A percentile compares a stretch with the other conserved stretches of the same genome.
These are phyloP conservation scores for Tylopilus sp. DNA, from an alignment of 1,284 basidiomycete genomes.

Conservation along the genomic window DNA sequence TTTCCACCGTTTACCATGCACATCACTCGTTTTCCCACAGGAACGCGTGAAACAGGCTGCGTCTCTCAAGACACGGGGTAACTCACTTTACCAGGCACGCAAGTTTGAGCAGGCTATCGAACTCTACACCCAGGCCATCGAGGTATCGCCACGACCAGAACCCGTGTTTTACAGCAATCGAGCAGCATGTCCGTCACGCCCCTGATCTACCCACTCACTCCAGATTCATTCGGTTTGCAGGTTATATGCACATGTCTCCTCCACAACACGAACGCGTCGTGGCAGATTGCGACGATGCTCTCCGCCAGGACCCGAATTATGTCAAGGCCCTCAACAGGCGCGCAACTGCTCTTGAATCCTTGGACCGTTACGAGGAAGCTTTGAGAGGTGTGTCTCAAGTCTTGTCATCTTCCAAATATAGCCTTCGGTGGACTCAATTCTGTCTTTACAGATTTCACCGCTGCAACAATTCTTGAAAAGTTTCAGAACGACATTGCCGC, in stretches of 20 bases:
- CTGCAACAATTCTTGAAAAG: conserved; percentile 91
- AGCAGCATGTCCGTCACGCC: conserved; percentile 79
- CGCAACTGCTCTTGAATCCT: conserved; percentile 82
- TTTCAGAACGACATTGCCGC: conserved; percentile 87
- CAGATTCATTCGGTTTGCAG: conserved; percentile 49
- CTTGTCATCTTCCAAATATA: background rate
- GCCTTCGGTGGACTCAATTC: background rate
- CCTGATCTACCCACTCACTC: background rate
- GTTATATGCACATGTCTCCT: conserved; percentile 90
- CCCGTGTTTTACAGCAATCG: conserved; percentile 97
- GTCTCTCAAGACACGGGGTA: conserved; percentile 87
- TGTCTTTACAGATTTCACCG: conserved; percentile 81
- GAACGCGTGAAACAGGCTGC: conserved; percentile 80
- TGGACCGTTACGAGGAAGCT: conserved; percentile 78
- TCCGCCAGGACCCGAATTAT: conserved; percentile 86
- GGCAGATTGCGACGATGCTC: conserved; percentile 89
- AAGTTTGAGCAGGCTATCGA: conserved; percentile 80
- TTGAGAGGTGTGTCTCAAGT: conserved; percentile 73
- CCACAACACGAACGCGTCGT: conserved; percentile 86
- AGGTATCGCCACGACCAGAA: conserved; percentile 82
- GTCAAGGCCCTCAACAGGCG: conserved; percentile 96
- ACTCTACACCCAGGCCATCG: conserved; percentile 92
- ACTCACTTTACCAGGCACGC: conserved; percentile 84
- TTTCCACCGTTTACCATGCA: background rate
- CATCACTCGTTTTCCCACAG: conserved; percentile 48